A percentile compares a stretch with the other conserved stretches of the same genome.
Conservation (phyloP, 805 yeast species). For the Schwanniomyces yamadae region DNA sequence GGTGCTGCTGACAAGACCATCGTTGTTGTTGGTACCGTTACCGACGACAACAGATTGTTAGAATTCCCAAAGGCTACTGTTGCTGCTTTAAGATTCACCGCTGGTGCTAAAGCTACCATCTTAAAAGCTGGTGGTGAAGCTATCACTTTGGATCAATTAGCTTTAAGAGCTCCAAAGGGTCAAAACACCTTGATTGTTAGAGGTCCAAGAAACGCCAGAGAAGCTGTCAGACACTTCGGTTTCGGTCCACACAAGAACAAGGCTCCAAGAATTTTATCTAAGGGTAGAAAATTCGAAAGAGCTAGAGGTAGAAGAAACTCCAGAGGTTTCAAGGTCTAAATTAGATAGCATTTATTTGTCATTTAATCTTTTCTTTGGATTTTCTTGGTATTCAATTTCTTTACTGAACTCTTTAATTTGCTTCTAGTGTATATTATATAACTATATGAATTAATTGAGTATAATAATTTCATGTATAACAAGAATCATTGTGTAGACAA, state of each 20-base stretch:
- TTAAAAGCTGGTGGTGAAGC: slow-evolving; percentile 99
- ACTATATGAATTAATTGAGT: no score
- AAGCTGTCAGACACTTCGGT: slow-evolving; percentile 99
- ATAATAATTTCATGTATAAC: no score
- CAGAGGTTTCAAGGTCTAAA: slow-evolving; percentile 99
- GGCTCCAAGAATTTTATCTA: slow-evolving; percentile 97
- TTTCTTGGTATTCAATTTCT: slow-evolving; percentile 5
- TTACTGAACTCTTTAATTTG: slow-evolving; percentile 8
- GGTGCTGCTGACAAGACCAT: slow-evolving; percentile 89
- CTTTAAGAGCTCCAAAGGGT: slow-evolving; percentile 99
- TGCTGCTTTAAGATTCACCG: slow-evolving; percentile 99
- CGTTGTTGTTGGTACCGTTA: slow-evolving; percentile 99
- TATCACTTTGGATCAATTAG: slow-evolving; percentile 98
- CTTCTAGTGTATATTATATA: slow-evolving; percentile 13
- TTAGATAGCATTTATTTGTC: slow-evolving; percentile 9
- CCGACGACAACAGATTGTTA: slow-evolving; percentile 93
- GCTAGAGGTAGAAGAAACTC: slow-evolving; percentile 99
- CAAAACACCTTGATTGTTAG: slow-evolving; percentile 96
- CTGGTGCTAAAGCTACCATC: slow-evolving; percentile 97
- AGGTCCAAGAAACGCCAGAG: slow-evolving; percentile 99
- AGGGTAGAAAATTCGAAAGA: slow-evolving; percentile 99
- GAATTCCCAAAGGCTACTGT: slow-evolving; percentile 96
- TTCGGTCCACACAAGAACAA: slow-evolving; percentile 99
- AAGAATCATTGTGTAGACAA: no score
- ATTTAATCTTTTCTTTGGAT: slow-evolving; percentile 4